Conservation (phyloP, 192 early-diverging fungal species). For the Rhizophagus prolifer region DNA sequence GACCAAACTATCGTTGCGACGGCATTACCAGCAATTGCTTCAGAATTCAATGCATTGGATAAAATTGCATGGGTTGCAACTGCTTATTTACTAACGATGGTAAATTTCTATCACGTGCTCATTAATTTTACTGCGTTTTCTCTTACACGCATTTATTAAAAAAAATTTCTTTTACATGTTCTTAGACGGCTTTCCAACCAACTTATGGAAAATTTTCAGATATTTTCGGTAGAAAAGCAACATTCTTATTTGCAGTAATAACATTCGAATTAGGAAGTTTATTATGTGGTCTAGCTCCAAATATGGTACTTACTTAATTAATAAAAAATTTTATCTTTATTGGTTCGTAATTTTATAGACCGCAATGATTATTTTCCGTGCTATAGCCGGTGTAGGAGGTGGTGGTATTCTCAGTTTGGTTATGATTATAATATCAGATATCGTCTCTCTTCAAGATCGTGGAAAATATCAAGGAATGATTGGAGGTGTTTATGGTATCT, state of each 20-base stretch:
- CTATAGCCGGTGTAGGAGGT: background rate
- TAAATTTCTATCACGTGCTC: background rate
- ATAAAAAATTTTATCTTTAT: background rate
- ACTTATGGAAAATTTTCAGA: conserved; percentile 81
- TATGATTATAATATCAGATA: conserved; percentile 70
- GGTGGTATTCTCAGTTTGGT: conserved; percentile 37
- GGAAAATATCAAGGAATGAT: conserved; percentile 65
- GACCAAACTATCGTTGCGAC: conserved; percentile 67
- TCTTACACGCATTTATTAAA: background rate
- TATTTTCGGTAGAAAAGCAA: conserved; percentile 57
- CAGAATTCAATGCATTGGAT: conserved; percentile 57
- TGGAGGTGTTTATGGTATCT: conserved; percentile 51
- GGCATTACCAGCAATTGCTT: conserved; percentile 58
- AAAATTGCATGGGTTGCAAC: conserved; percentile 80
- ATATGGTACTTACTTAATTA: conserved; percentile 36
- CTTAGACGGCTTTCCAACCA: conserved; percentile 66
- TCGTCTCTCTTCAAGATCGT: conserved; percentile 60
- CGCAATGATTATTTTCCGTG: background rate
- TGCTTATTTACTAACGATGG: conserved; percentile 58
- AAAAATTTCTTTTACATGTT: background rate
- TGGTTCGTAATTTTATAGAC: background rate
- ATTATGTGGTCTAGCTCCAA: conserved; percentile 46
- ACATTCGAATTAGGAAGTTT: conserved; percentile 41
- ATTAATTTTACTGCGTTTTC: background rate
- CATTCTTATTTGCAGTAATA: conserved; percentile 31